Conservation (phyloP, 1,284 basidiomycete species). For the Ceraceosorus bombacis region DNA sequence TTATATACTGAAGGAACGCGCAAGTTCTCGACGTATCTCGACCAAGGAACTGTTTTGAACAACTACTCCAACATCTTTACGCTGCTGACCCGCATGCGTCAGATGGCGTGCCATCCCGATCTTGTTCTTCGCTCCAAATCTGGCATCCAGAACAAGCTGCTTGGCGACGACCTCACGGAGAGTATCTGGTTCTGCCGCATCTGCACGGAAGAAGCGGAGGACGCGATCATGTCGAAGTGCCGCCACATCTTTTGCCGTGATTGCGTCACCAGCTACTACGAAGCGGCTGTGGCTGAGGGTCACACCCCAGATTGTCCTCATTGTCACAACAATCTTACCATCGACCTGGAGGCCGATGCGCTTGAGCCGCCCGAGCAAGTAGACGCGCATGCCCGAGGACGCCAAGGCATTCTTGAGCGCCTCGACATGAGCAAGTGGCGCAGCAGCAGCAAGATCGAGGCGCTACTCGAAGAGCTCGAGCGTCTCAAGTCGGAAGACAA, state of each 20-base stretch:
- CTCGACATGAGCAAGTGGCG: slow-evolving; percentile 83
- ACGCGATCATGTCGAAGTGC: slow-evolving; percentile 83
- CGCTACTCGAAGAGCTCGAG: slow-evolving; percentile 84
- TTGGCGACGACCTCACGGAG: slow-evolving; percentile 34
- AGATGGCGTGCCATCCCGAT: slow-evolving; percentile 61
- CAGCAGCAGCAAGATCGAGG: slow-evolving; percentile 94
- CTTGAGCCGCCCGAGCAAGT: slow-evolving; percentile 65
- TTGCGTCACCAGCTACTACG: slow-evolving; percentile 79
- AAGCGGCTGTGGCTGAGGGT: slow-evolving; percentile 13
- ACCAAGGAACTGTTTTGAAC: slow-evolving; percentile 69
- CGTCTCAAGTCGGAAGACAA: slow-evolving; percentile 74
- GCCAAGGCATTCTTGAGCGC: slow-evolving; percentile 88
- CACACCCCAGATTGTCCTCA: slow-evolving; percentile 78
- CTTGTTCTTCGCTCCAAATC: slow-evolving; percentile 83
- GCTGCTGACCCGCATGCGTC: slow-evolving; percentile 47
- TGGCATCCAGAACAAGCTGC: slow-evolving; percentile 31
- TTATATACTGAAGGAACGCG: slow-evolving; percentile 88
- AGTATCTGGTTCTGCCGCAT: slow-evolving; percentile 62
- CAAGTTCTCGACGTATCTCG: slow-evolving; percentile 81
- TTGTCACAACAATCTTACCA: slow-evolving; percentile 84
- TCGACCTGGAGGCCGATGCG: slow-evolving; percentile 87
- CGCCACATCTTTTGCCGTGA: slow-evolving; percentile 76
- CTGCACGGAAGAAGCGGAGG: slow-evolving; percentile 95
- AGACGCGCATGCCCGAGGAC: slow-evolving; percentile 26
- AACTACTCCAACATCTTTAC: slow-evolving; percentile 53